Base-by-base conservation (phyloP, 106 monocot genomes). In the Apostasia shenzhenica region DNA sequence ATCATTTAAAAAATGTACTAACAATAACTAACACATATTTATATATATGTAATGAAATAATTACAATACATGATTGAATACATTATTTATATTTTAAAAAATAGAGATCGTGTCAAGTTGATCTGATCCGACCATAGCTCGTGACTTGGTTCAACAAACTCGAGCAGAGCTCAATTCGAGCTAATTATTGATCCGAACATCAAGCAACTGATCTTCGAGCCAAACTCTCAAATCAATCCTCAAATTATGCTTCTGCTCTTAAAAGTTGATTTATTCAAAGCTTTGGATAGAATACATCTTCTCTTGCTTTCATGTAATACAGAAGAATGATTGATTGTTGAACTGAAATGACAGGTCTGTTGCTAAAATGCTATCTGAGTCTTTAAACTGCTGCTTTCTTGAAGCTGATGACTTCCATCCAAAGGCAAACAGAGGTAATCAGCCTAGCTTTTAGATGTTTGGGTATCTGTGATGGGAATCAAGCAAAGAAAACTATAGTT, bases 391-490 rank as follows among this genome's bases (percentile, higher is more conserved):
- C 65, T 70, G 45, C 67, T 95, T 91, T 77, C 69, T 91, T 73
- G 95, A 95, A 75, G 95, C 88, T 49, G 91, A 95, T 55, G 86
- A 95, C 67, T 91, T 82, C 62, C 95, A 95, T 59, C 78, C 91
- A 7, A 67, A 74, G 41, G 48, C 73, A 60, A 95, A 89, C 60
- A 95, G 89, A 88, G 95, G 95, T 95, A 78, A 14, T 65, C 62
- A 44, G 5, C 3, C 8, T 47, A 61, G 45, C 40, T 3, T 37
- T 41, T 50, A 57, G 57, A 14, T 57, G 1, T 57, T 3, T 2
- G 13, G 37, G 13, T 57, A 14, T 14, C 2, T 38, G 5, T 59
- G 59, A 1, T 8, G 26, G 9, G 1, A 59, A 14, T 2, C 14
- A 38, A 1, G 41, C 41, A 37, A 6, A 1, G 26, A 1, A 40